Evolutionary conservation across 176 grass and related monocot genomes (phyloP), one percentile per base, ranked within the genome.

Genomic region (Oryza glumipatula): DNA sequence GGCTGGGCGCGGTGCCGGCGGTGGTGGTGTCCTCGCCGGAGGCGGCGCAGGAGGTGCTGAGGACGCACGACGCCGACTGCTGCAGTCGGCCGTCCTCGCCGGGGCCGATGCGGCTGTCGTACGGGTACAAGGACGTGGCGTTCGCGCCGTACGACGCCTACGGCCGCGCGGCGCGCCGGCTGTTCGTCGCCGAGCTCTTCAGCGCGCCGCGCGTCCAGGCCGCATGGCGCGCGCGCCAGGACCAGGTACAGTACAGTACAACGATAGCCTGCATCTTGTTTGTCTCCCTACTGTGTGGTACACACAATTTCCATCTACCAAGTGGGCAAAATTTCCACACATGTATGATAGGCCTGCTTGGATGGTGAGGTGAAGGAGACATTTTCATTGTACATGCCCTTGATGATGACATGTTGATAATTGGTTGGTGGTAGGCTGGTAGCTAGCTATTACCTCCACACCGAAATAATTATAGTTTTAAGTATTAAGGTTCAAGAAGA

Each of bases 41-140:
- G 8, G 87, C 85, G 14, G 87, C 89, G 38, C 73, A 66, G 26
- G 91, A 97, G 69, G 84, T 94, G 68, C 49, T 92, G 75, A 90
- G 58, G 81, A 13, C 35, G 23, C 91, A 70, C 39, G 91, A 94
- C 82, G 26, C 73, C 7, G 82, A 79, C n/a, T 92, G 92, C 70
- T 89, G 87, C 71, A 71, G 67, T 76, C 77, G 82, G 7, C 70
- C 72, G 4, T 78, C 63, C 15, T 65, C 70, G 12, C 15, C 87
- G 10, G 89, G 85, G 28, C 23, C 76, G 3, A 14, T 6, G 22
- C 76, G 70, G 36, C 75, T 94, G 11, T 63, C 86, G 3, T 78
- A 83, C 22, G 79, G 3, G 5, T 23, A 36, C 76, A 86, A 69
- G 67, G 73, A 82, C 79, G 43, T 91, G 12, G 68, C 48, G 11